These are phyloP conservation scores for Glonium stellatum DNA, from an alignment of 495 filamentous ascomycete genomes.

Conservation along the genomic window DNA sequence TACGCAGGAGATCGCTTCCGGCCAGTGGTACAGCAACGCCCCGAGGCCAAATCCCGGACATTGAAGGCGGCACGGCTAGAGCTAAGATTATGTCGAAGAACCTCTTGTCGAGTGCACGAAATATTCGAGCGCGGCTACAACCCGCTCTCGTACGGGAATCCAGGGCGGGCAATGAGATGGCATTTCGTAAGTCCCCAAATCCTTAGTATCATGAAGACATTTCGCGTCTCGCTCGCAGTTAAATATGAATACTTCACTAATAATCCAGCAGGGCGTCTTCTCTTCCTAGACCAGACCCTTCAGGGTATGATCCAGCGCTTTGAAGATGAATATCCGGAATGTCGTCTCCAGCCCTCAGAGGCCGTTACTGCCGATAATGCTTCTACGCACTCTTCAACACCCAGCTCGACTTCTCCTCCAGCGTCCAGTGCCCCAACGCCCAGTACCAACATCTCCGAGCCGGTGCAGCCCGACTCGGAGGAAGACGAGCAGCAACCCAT, in stretches of 20 bases:
- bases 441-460: constrained; percentile 13
- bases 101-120: constrained; percentile 73
- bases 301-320: constrained; percentile 89
- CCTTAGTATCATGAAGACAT: not conserved
- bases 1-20: constrained; percentile 38
- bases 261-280: constrained; percentile 56
- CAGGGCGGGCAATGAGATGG: constrained; percentile 56
- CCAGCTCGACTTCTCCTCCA: constrained; percentile 14
- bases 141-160: constrained; percentile 76
- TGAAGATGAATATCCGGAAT: constrained; percentile 92
- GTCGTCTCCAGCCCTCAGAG: constrained; percentile 39
- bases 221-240: not conserved
- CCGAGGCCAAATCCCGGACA: constrained; percentile 39
- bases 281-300: constrained; percentile 85
- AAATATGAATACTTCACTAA: constrained; percentile 3
- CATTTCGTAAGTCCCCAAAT: constrained; percentile 59
- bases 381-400: constrained; percentile 18
- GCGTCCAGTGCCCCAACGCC: constrained; percentile 13
- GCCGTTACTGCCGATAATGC: constrained; percentile 7
- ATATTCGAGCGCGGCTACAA: constrained; percentile 76
- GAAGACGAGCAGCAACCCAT: constrained; percentile 17
- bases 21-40: constrained; percentile 52
- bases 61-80: constrained; percentile 49
- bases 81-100: constrained; percentile 92
- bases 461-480: constrained; percentile 22